These are phyloP conservation scores for Catharanthus roseus DNA, from an alignment of 257 asterid genomes.

Conservation along the genomic window DNA sequence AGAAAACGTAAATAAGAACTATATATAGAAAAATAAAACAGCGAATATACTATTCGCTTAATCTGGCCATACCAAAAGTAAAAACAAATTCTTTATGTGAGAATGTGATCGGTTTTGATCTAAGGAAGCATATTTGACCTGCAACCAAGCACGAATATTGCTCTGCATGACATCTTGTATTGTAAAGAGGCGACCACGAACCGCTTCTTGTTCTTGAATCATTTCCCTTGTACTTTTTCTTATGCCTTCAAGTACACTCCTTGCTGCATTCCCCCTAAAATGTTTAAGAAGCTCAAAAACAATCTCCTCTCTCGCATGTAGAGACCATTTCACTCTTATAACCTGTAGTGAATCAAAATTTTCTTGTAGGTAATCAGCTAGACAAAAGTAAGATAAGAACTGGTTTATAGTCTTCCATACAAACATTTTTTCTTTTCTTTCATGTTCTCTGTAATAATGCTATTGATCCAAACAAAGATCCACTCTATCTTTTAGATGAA, in stretches of 20 bases:
- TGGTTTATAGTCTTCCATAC: background rate
- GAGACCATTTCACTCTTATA: conserved; percentile 91
- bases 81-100: background rate
- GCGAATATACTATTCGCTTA: background rate
- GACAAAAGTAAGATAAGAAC: background rate
- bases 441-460: background rate
- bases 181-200: conserved; percentile 89
- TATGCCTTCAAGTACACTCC: conserved; percentile 57
- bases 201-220: conserved; percentile 99
- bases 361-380: background rate
- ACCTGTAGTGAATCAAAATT: conserved; percentile 35
- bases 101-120: background rate
- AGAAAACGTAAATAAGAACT: background rate
- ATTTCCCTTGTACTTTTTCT: conserved; percentile 76
- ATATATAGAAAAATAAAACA: background rate
- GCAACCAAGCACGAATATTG: conserved; percentile 87
- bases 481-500: background rate
- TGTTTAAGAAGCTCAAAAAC: conserved; percentile 84
- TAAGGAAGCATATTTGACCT: conserved; percentile 40
- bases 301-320: conserved; percentile 96
- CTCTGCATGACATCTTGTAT: conserved; percentile 99
- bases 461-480: too few relatives aligned
- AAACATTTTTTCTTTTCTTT: background rate
- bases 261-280: conserved; percentile 60
- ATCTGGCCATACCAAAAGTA: background rate